Base-by-base conservation (phyloP, 2,329 filamentous ascomycete genomes). In the Curvularia lunata region DNA sequence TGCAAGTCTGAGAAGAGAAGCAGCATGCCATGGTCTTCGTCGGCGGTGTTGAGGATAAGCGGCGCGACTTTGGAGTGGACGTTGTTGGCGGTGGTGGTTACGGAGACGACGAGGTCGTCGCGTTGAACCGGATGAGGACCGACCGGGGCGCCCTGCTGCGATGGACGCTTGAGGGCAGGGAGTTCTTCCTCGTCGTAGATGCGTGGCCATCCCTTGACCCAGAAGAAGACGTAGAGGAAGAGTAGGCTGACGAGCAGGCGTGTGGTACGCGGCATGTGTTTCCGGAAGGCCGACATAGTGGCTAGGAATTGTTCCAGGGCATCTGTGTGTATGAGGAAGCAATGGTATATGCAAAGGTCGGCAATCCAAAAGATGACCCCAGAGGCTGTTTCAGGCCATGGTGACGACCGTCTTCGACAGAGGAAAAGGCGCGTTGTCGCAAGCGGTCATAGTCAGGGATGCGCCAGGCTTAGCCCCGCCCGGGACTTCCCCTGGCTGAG, bases 41-140 rank as follows among this genome's bases (percentile, higher is more conserved):
- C 42, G 45, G 68, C 49, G 9, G 69, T 67, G 27, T 67, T 63
- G 16, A 72, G 61, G 32, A 75, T 58, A 21, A 65, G 45, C 2
- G 75, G 75, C 4, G 84, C 83, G 4, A 87, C 77, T 67, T 85
- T 85, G 21, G 82, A 78, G 60, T 78, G 78, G 21, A 83, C 80
- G 67, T 87, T 82, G 19, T 82, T 84, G 4, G 84, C 83, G 34
- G 84, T 83, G 2, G 85, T 86, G 57, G 82, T 82, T 63, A 87
- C 76, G 18, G 85, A 77, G 5, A 86, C 81, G 42, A 85, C 78
- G 30, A 86, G 62, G 32, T 73, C 60, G 45, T 73, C 67, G 38
- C 57, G 48, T n/a, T 60, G 41, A 51, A 72, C 65, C 27, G 30
- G 52, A 52, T 69, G 55, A 19, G 68, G 69, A 18, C 59, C 64